Base-by-base conservation (phyloP, 2,329 filamentous ascomycete genomes). In the Beauveria varroae region DNA sequence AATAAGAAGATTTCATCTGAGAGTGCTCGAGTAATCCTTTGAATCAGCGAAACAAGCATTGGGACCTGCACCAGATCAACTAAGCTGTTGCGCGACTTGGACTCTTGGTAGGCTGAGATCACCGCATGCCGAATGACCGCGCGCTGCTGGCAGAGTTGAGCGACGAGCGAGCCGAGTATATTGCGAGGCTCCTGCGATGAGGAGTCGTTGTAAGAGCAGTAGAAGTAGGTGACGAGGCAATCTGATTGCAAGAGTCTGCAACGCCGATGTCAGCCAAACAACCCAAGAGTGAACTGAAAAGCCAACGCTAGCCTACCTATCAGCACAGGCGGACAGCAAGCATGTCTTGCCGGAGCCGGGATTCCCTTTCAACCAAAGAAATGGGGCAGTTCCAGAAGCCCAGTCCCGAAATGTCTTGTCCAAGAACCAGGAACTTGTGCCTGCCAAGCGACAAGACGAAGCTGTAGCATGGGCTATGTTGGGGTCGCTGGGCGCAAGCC, bases 321-420 rank as follows among this genome's bases (percentile, higher is more conserved):
- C 43, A 37, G 53, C 46, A 34, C 52, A 62, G 3, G 60, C 60
- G 44, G 60, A 55, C 22, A 56, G 34, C 2, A 62, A 22, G 24
- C 60, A 62, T 10, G 60, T 62, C 30, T 62, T 62, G n/a, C 60
- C 60, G 18, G 60, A 57, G 6, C 60, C 60, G 6, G 53, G 60
- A 20, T 62, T 62, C 12, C 60, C 60, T 24, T 50, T 47, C 2
- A 62, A 12, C 60, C 60, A 62, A 24, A 57, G 44, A 18, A 62
- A 34, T 20, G 43, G 20, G 16, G 4, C 16, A 3, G 30, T 20
- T 22, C 20, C 30, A 14, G 51, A 40, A 14, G 22, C 30, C 60
- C 60, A 62, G 18, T 57, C 24, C 3, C 9, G 26, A 7, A 62
- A 56, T 8, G 22, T n/a, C n/a, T 47, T 37, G 20, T 62, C 46